Conservation (phyloP, 129 eudicot genomes). For the Flaveria brownii region DNA sequence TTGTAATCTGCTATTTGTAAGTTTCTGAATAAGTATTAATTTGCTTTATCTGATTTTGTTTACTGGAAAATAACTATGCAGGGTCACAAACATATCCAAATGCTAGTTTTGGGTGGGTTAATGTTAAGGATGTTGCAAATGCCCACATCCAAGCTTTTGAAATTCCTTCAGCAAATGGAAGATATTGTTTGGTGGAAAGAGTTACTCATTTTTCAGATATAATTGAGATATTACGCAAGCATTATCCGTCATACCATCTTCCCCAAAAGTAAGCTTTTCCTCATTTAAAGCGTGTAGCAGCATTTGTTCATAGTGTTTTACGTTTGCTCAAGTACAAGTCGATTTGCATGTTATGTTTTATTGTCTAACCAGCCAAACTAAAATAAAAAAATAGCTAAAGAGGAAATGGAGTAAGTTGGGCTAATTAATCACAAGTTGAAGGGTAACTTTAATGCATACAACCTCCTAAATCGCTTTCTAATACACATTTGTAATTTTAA, state of each 20-base stretch:
- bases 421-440: neutral
- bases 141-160: constrained; percentile 72
- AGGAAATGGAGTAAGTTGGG: too few relatives aligned
- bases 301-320: neutral
- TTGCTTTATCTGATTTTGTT: neutral
- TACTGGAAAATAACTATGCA: constrained; percentile 1
- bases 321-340: neutral
- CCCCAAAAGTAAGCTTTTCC: constrained; percentile 52
- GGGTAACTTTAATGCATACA: too few relatives aligned
- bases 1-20: neutral
- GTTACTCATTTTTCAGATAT: constrained; percentile 51
- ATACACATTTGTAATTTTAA: neutral
- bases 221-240: constrained; percentile 44
- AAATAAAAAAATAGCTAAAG: too few relatives aligned
- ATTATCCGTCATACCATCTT: constrained; percentile 47
- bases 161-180: constrained; percentile 60
- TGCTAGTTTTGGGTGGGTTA: constrained; percentile 52
- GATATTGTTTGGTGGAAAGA: constrained; percentile 58
- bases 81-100: constrained; percentile 51
- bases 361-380: neutral
- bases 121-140: constrained; percentile 70
- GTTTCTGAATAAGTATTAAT: neutral
- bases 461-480: neutral
- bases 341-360: neutral
- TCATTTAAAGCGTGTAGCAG: neutral